Base-by-base conservation (phyloP, 805 yeast genomes). In the Lipomyces chichibuensis region DNA sequence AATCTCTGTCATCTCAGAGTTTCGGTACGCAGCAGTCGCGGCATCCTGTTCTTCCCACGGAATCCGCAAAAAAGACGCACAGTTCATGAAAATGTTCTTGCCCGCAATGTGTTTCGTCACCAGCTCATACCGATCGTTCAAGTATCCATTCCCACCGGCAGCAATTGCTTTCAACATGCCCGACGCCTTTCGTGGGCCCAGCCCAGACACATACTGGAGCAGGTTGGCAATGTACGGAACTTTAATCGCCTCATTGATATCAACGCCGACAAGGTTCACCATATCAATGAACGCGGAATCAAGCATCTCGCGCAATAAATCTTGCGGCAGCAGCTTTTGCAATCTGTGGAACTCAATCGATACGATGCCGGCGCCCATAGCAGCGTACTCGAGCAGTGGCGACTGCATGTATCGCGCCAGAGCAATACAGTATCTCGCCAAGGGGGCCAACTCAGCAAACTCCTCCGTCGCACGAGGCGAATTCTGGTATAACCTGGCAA, bases 151-250 rank as follows among this genome's bases (percentile, higher is more conserved):
- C 75, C 81, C 81, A 6, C 66, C 32, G 39, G 84, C 81, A 74
- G 90, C 92, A 70, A 95, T 87, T 54, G 90, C 91, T 77, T 92
- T 90, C 56, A 94, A 76, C 67, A 95, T 83, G 58, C 96, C 96
- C 33, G 90, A 84, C 0, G 98, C 94, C 78, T 95, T 95, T 80
- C 99, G 88, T 60, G 97, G 96, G 55, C 99, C 99, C 67, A 95
- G 83, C 29, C 99, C 99, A 8, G 96, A 86, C 60, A 95, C 85
- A 75, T 85, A 95, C 37, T 87, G 95, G 68, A 95, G 81, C 62
- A 87, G 78, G 43, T 85, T 84, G 2, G 97, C 91, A 67, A 86
- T 79, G 74, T 91, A 90, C 0, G 87, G 81, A 64, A 90, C 90
- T 66, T 92, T 82, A 5, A 92, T 88, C 7, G 97, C 97, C 69